Percentiles rank a stretch among this genome's conserved stretches.
Conservation (phyloP, 306 rosid genomes). For the Citrullus colocynthis region DNA sequence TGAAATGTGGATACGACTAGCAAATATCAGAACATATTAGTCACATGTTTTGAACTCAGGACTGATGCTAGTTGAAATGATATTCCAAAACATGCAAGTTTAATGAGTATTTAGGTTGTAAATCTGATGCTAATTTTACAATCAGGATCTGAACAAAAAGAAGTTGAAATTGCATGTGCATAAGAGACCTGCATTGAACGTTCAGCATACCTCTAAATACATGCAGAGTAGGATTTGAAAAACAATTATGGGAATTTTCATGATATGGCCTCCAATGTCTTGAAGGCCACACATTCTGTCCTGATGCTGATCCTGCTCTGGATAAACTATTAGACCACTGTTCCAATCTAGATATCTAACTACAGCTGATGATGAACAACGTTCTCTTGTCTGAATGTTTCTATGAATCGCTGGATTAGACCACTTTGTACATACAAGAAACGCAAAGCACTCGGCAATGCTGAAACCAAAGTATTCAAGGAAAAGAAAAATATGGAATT, state of each 20-base stretch:
- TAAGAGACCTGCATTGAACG: not conserved
- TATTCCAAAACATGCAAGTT: not conserved
- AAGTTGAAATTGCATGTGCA: not conserved
- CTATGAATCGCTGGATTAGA: slow-evolving; percentile 89
- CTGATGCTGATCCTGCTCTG: slow-evolving; percentile 55
- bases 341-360: slow-evolving; percentile 87
- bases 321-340: slow-evolving; percentile 57
- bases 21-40: not conserved
- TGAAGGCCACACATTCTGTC: slow-evolving; percentile 75
- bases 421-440: slow-evolving; percentile 99
- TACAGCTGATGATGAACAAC: slow-evolving; percentile 61
- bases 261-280: slow-evolving; percentile 91
- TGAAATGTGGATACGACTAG: slow-evolving; percentile 24
- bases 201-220: slow-evolving; percentile 64
- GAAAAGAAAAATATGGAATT: not conserved
- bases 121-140: not conserved
- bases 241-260: slow-evolving; percentile 76
- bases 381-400: slow-evolving; percentile 49
- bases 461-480: slow-evolving; percentile 28
- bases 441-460: slow-evolving; percentile 88
- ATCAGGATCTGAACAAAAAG: not conserved
- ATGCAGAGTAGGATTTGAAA: slow-evolving; percentile 92
- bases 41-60: too few species aligned
- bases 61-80: not conserved
- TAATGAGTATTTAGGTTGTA: not conserved